Evolutionary conservation across 495 filamentous ascomycete genomes (phyloP).

Genomic region (Cercophora scortea): DNA sequence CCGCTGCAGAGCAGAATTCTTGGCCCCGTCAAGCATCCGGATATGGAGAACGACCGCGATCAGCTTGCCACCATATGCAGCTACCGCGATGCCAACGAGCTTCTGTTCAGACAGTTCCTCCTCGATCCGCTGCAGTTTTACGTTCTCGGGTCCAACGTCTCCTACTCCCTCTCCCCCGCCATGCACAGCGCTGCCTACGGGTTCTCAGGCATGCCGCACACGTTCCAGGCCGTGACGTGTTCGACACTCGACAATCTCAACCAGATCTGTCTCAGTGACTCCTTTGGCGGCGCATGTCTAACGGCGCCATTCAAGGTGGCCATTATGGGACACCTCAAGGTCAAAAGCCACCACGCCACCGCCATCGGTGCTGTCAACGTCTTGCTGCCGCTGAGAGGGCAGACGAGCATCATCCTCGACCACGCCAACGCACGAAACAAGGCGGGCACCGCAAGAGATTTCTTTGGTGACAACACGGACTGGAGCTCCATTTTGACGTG

Average conservation of each 20-base stretch:
- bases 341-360: conserved; percentile 65
- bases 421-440: conserved; percentile 59
- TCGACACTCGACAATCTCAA: conserved; percentile 57
- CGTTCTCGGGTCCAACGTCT: conserved; percentile 63
- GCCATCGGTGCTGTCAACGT: conserved; percentile 81
- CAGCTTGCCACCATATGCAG: conserved; percentile 35
- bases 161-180: conserved; percentile 67
- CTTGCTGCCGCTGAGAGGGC: conserved; percentile 62
- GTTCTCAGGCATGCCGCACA: conserved; percentile 64
- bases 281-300: conserved; percentile 68
- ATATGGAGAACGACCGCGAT: conserved; percentile 45
- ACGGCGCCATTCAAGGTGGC: conserved; percentile 71
- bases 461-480: conserved; percentile 82
- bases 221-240: conserved; percentile 57
- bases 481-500: conserved; percentile 67
- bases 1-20: conserved; percentile 61
- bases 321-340: conserved; percentile 57
- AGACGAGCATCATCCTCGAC: conserved; percentile 52
- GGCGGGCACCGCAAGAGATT: conserved; percentile 54
- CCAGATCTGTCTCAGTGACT: conserved; percentile 50
- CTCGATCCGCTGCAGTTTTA: conserved; percentile 66
- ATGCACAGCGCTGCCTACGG: conserved; percentile 75
- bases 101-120: conserved; percentile 47
- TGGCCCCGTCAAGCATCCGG: conserved; percentile 60
- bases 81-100: conserved; percentile 42